A percentile compares a stretch with the other conserved stretches of the same genome.
phyloP scores from a whole-genome alignment of 176 grass and related monocot species.

The Coix lacrymajobi region DNA sequence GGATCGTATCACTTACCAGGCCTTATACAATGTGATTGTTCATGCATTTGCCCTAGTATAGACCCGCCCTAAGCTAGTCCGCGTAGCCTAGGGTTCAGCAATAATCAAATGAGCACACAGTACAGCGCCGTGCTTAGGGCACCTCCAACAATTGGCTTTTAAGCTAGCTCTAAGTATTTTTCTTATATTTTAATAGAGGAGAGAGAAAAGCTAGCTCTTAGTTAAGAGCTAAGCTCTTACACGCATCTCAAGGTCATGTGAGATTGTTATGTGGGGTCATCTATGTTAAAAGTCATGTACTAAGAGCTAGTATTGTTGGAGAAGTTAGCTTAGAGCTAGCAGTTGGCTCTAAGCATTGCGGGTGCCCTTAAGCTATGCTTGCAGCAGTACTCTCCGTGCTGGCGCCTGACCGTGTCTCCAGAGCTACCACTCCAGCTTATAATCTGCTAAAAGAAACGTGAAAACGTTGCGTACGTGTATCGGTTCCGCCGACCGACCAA shows the following conservation, averaged over 20 bases:
- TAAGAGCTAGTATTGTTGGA: too few relatives aligned
- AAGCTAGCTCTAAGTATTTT: too few relatives aligned
- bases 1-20: conserved; percentile 42
- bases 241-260: too few relatives aligned
- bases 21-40: neutral
- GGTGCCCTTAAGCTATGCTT: neutral
- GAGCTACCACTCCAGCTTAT: neutral
- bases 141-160: too few relatives aligned
- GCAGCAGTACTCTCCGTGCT: neutral
- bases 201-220: too few relatives aligned
- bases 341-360: too few relatives aligned
- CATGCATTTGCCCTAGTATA: neutral
- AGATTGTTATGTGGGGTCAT: too few relatives aligned
- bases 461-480: neutral
- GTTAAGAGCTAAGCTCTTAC: too few relatives aligned
- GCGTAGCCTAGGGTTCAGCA: conserved; percentile 15
- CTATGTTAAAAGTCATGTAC: too few relatives aligned
- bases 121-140: conserved; percentile 8
- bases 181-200: too few relatives aligned
- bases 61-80: too few relatives aligned
- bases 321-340: too few relatives aligned
- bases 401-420: neutral
- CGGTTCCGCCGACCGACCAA: conserved; percentile 34
- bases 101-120: neutral
- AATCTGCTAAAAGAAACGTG: conserved; percentile 25